These are phyloP conservation scores for Boletellus dicymbophilus DNA, from an alignment of 1,284 basidiomycete genomes.

Conservation along the genomic window DNA sequence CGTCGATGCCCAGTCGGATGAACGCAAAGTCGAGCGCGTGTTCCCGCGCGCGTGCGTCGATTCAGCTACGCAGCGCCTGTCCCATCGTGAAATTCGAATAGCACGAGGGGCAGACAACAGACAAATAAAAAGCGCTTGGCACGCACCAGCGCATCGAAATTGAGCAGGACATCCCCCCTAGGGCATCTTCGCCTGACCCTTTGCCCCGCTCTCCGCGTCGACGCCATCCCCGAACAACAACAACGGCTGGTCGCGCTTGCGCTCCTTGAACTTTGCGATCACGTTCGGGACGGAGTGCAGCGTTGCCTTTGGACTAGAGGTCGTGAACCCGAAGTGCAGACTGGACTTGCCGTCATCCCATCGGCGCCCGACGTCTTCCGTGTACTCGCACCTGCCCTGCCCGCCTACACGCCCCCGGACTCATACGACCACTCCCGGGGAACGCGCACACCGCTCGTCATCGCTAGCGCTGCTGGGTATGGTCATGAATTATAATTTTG, in stretches of 20 bases:
- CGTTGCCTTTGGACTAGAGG: constrained; percentile 34
- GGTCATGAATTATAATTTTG: no score
- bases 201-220: constrained; percentile 81
- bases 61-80: no score
- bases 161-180: constrained; percentile 88
- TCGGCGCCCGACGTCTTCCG: constrained; percentile 20
- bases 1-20: constrained; percentile 83
- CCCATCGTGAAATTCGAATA: background rate
- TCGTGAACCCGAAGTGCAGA: constrained; percentile 88
- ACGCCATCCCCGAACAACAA: constrained; percentile 85
- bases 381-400: constrained; percentile 20
- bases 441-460: constrained; percentile 70
- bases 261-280: constrained; percentile 85
- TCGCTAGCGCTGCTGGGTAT: no score
- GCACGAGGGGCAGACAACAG: background rate
- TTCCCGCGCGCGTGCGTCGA: constrained; percentile 76
- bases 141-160: constrained; percentile 89
- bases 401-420: constrained; percentile 28
- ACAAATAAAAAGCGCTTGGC: background rate
- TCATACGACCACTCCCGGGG: constrained; percentile 46
- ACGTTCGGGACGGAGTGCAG: constrained; percentile 70
- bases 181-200: constrained; percentile 75
- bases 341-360: constrained; percentile 87
- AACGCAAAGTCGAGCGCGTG: constrained; percentile 94
- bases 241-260: constrained; percentile 78